Evolutionary conservation across 805 yeast genomes (phyloP).

Genomic region (Ogataea minuta): DNA sequence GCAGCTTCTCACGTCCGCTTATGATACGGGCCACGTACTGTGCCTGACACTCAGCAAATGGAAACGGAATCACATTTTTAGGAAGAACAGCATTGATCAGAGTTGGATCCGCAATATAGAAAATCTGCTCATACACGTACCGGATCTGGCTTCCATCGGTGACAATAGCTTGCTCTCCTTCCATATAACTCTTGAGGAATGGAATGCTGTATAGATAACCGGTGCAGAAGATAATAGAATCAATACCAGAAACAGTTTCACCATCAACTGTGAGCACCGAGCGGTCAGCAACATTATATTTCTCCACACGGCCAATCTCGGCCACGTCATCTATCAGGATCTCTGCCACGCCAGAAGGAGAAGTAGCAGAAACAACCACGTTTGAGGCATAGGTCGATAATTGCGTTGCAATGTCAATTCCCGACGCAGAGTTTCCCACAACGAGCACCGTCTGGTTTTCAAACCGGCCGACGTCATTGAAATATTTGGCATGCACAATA

Average conservation of each 20-base stretch:
- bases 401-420: conserved; percentile 52
- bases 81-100: conserved; percentile 42
- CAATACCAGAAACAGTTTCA: conserved; percentile 43
- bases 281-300: conserved; percentile 27
- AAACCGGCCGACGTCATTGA: conserved; percentile 33
- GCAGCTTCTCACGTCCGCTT: conserved; percentile 43
- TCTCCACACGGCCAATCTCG: conserved; percentile 26
- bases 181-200: conserved; percentile 42
- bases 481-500: conserved; percentile 47
- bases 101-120: conserved; percentile 46
- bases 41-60: conserved; percentile 49
- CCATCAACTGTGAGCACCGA: conserved; percentile 52
- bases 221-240: conserved; percentile 64
- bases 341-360: conserved; percentile 32
- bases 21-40: conserved; percentile 41
- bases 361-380: conserved; percentile 30
- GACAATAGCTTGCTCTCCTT: conserved; percentile 27
- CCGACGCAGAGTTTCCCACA: conserved; percentile 61
- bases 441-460: conserved; percentile 36
- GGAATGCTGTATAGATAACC: conserved; percentile 72
- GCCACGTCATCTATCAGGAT: conserved; percentile 26
- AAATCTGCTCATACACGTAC: conserved; percentile 44
- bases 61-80: conserved; percentile 49
- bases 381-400: conserved; percentile 29
- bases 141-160: conserved; percentile 39